These are phyloP conservation scores for Neocatenulostroma microsporum DNA, from an alignment of 2,329 filamentous ascomycete genomes.

Conservation along the genomic window DNA sequence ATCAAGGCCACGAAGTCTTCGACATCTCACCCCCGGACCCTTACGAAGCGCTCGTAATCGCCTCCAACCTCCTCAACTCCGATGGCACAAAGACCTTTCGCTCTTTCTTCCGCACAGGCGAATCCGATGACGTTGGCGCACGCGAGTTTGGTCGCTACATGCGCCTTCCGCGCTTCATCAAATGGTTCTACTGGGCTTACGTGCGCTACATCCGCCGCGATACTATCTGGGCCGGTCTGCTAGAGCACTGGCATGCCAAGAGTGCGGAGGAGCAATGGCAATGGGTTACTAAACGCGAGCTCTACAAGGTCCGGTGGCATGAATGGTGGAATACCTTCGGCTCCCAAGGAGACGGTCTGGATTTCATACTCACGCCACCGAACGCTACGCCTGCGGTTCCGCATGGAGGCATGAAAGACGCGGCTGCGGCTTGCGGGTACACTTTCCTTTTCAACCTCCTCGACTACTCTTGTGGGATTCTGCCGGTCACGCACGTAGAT, in stretches of 20 bases:
- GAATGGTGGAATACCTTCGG: conserved; percentile 58
- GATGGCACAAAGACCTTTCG: conserved; percentile 77
- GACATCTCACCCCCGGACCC: conserved; percentile 49
- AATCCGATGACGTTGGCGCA: conserved; percentile 72
- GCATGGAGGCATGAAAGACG: conserved; percentile 65
- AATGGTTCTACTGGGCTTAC: conserved; percentile 82
- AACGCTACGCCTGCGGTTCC: conserved; percentile 54
- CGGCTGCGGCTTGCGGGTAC: conserved; percentile 38
- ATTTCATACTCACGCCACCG: conserved; percentile 41
- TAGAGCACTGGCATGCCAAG: conserved; percentile 66
- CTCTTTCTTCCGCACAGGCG: conserved; percentile 66
- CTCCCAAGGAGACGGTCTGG: conserved; percentile 31
- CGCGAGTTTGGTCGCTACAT: conserved; percentile 68
- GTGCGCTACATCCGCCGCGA: conserved; percentile 77
- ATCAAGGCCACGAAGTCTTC: conserved; percentile 67
- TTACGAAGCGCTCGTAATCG: conserved; percentile 67
- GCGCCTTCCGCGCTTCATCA: conserved; percentile 62
- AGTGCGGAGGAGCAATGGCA: conserved; percentile 45
- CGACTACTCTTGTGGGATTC: conserved; percentile 38
- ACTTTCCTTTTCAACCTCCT: conserved; percentile 41
- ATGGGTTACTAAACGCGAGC: conserved; percentile 45
- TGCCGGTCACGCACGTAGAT: conserved; percentile 61
- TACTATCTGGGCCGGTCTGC: conserved; percentile 66
- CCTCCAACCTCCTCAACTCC: conserved; percentile 70
- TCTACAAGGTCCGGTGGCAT: conserved; percentile 49